Conservation (phyloP, 306 rosid species). For the Ammopiptanthus mongolicus region DNA sequence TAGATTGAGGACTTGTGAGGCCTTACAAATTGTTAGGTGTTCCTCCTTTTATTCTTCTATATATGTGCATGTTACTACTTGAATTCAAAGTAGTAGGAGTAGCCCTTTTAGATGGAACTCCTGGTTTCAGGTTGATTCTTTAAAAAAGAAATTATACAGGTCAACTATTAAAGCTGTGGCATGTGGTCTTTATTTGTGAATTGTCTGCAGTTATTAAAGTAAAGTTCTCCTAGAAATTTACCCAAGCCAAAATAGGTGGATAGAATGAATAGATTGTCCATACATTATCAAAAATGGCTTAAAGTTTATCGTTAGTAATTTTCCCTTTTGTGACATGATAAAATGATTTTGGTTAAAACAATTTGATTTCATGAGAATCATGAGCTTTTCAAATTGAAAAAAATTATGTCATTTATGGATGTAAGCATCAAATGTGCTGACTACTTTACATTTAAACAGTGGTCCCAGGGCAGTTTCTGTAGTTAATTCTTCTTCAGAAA, state of each 20-base stretch:
- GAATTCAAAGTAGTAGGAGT: background rate
- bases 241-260: slow-evolving; percentile 6
- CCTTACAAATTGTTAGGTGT: background rate
- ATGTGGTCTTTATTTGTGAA: background rate
- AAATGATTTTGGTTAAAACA: slow-evolving; percentile 2
- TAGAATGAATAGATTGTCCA: background rate
- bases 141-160: background rate
- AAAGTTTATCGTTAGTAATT: background rate
- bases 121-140: background rate
- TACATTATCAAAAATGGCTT: background rate
- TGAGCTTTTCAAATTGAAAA: background rate
- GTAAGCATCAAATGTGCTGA: slow-evolving; percentile 12
- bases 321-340: background rate
- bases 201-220: background rate
- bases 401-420: background rate
- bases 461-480: slow-evolving; percentile 95
- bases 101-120: background rate
- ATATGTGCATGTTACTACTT: background rate
- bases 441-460: slow-evolving; percentile 34
- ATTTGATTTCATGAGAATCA: background rate
- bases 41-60: background rate
- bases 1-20: background rate
- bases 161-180: background rate
- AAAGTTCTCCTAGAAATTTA: background rate
- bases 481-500: slow-evolving; percentile 70